Percentiles rank a stretch among this genome's conserved stretches.
These are phyloP conservation scores for Penicillium maclennaniae DNA, from an alignment of 495 filamentous ascomycete species.

Conservation along the genomic window DNA sequence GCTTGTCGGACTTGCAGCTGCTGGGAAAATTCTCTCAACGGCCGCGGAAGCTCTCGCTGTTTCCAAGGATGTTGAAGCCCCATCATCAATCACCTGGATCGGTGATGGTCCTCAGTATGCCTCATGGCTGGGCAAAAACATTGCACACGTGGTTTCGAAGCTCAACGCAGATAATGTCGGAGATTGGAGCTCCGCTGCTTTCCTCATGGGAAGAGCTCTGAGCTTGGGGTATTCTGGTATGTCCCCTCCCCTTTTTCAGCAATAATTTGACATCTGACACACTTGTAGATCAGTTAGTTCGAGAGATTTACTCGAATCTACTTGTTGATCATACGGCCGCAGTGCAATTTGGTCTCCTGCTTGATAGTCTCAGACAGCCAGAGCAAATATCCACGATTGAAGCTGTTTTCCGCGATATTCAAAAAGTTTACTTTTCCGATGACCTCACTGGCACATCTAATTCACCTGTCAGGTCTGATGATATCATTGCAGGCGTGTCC, in stretches of 20 bases:
- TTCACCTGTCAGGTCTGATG: constrained; percentile 1
- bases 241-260: background rate
- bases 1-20: constrained; percentile 58
- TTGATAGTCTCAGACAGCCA: constrained; percentile 46
- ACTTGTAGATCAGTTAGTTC: constrained; percentile 52
- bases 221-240: constrained; percentile 73
- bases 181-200: constrained; percentile 51
- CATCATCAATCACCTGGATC: constrained; percentile 53
- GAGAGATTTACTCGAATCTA: constrained; percentile 44
- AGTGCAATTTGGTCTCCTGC: constrained; percentile 36
- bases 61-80: constrained; percentile 27
- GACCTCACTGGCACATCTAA: constrained; percentile 9
- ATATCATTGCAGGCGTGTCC: constrained; percentile 35
- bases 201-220: constrained; percentile 61
- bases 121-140: constrained; percentile 72
- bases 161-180: constrained; percentile 34
- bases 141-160: constrained; percentile 49
- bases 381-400: constrained; percentile 59
- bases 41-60: constrained; percentile 72
- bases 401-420: constrained; percentile 55
- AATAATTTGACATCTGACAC: constrained; percentile 16
- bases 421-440: constrained; percentile 47
- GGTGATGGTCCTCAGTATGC: constrained; percentile 61
- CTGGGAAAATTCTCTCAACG: constrained; percentile 66
- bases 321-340: constrained; percentile 31